Percentiles rank a stretch among this genome's conserved stretches.
phyloP scores from a whole-genome alignment of 192 early-diverging fungal genomes.

The Backusella macrospora region DNA sequence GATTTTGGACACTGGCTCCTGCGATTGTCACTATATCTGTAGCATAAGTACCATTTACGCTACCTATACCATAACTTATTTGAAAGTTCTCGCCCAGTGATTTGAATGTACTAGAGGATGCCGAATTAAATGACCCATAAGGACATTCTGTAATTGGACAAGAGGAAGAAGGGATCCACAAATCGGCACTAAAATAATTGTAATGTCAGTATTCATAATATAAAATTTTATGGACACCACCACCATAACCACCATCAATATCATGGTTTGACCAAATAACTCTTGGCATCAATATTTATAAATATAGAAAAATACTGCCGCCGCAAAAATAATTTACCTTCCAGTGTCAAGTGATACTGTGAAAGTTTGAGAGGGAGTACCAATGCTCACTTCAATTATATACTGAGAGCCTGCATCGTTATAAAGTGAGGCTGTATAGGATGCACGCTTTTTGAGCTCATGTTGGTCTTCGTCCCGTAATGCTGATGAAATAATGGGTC shows the following conservation, averaged over 20 bases:
- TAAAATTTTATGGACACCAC: background rate
- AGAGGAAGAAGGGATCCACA: slow-evolving; percentile 34
- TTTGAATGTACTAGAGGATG: slow-evolving; percentile 27
- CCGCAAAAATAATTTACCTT: slow-evolving; percentile 28
- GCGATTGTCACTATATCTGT: slow-evolving; percentile 38
- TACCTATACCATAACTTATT: slow-evolving; percentile 31
- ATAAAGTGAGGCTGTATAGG: slow-evolving; percentile 24
- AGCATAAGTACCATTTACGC: slow-evolving; percentile 35
- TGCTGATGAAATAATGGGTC: background rate
- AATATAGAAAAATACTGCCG: background rate
- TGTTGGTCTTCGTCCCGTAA: background rate
- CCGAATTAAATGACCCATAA: slow-evolving; percentile 12
- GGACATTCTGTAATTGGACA: slow-evolving; percentile 28
- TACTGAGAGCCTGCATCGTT: slow-evolving; percentile 40
- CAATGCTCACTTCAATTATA: slow-evolving; percentile 27
- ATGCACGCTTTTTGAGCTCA: slow-evolving; percentile 17
- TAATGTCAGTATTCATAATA: background rate
- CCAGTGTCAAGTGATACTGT: slow-evolving; percentile 37
- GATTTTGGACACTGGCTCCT: slow-evolving; percentile 28
- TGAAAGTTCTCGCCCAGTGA: background rate
- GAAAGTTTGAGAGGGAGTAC: slow-evolving; percentile 35
- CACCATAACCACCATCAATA: background rate
- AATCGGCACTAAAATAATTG: slow-evolving; percentile 27
- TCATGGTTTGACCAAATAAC: background rate
- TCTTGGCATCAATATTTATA: background rate